Base-by-base conservation (phyloP, 2,329 filamentous ascomycete species). In the Pseudogymnoascus sp. region DNA sequence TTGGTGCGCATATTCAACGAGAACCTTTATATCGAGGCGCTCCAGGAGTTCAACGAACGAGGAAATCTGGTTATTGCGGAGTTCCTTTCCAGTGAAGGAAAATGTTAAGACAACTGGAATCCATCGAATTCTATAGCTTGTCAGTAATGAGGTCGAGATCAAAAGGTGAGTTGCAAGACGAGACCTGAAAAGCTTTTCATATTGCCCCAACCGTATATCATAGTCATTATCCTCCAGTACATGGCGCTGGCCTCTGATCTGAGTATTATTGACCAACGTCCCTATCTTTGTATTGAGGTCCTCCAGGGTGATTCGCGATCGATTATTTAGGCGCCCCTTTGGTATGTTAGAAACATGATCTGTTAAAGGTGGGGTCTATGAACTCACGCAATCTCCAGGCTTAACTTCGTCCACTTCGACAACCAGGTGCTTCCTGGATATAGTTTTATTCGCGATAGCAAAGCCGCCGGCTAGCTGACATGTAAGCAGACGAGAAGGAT, bases 361-460 rank as follows among this genome's bases (percentile, higher is more conserved):
- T 37, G 14, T 10, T 6, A 63, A n/a, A 62, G 18, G 31, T 10
- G 53, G n/a, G 28, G 37, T n/a, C 7, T 12, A 35, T n/a, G 16
- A 47, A 72, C 82, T 65, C 79, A 89, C 86, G 62, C 86, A 89
- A 71, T 90, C 85, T 59, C 85, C 87, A 12, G 85, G 77, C 42
- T 79, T 76, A 38, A 93, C 87, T 0, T 77, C 69, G 56, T 82
- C 84, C 5, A 97, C 85, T 44, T 85, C 82, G 60, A 99, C 86
- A 33, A 87, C 87, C 67, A 97, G 78, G 75, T 99, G 94, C 71
- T 94, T 91, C 63, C 93, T 83, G 33, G 94, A 99, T 59, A 99
- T 90, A 1, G 88, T 89, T 70, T 89, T 90, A 70, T 94, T 84
- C 5, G 87, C 84, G 68, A 96, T 89, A 23, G 83, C 85, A 68